Base-by-base conservation (phyloP, 352 stramenopile species). In the Peronosclerospora sorghi region DNA sequence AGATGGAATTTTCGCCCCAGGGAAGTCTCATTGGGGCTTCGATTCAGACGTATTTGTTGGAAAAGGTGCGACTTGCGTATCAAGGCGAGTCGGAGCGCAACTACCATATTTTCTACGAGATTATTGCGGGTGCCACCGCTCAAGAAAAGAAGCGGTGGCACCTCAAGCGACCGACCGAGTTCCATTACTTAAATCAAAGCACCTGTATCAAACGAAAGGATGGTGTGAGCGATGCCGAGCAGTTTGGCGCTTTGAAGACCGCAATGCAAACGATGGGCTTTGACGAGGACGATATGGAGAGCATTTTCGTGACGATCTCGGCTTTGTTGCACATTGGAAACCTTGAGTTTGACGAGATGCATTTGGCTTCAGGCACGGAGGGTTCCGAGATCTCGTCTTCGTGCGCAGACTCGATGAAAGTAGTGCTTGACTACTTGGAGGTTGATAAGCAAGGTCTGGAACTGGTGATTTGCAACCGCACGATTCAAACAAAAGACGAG, bases 101-200 rank as follows among this genome's bases (percentile, higher is more conserved):
- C 64, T 97, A 97, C 64, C 91, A 98, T 73, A 83, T 98, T 51
- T 98, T 97, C 55, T 97, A 97, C 59, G 77, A 97, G 59, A 85
- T 97, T 13, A 63, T 95, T 47, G 83, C 79, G 15, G 84, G 79
- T 24, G 76, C 76, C 0, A 74, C 55, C 1, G 44, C 40, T 1
- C 75, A 72, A 7, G 65, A 83, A 48, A 85, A 80, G 43, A 60
- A 80, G 34, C 70, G 73, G 8, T 88, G 72, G 72, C 58, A 68
- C 12, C 45, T 89, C 1, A 65, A 64, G 23, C 46, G 56, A 12
- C 64, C 77, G 5, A 61, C 56, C 28, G 65, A 80, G 48, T 97
- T 95, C 54, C 73, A 91, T 45, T 96, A 96, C 61, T 55, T 97
- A 20, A 91, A 91, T 51, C 81, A 87, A 54, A 95, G 76, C 51